Percentiles rank a stretch among this genome's conserved stretches.
phyloP scores from a whole-genome alignment of 2,329 filamentous ascomycete genomes.

The Aspergillus neoniger region DNA sequence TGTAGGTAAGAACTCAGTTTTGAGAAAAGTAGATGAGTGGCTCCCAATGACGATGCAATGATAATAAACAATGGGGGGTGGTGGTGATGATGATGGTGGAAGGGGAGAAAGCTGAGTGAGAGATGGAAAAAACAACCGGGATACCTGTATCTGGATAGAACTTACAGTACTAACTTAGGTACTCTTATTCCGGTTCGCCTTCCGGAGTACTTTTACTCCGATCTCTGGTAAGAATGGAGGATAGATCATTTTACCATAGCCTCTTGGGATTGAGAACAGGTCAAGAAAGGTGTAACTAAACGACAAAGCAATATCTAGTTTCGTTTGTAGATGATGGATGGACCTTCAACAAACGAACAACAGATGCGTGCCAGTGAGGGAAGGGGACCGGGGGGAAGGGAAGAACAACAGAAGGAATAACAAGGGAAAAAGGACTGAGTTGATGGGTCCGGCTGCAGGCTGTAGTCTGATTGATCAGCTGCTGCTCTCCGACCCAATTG shows the following conservation, averaged over 20 bases:
- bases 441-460: not conserved
- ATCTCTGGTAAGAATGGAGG: not conserved
- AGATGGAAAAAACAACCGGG: no score
- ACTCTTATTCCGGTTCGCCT: no score
- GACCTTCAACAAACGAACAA: not conserved
- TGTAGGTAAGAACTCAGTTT: constrained; percentile 1
- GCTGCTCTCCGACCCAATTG: constrained; percentile 10
- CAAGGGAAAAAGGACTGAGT: not conserved
- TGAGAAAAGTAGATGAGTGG: not conserved
- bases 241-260: not conserved
- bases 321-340: not conserved
- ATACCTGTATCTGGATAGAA: no score
- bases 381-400: not conserved
- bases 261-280: no score
- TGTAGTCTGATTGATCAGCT: constrained; percentile 13
- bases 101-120: not conserved
- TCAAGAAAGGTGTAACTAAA: not conserved
- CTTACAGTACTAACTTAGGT: no score
- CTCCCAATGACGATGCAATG: no score
- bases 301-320: not conserved
- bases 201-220: not conserved
- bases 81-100: not conserved
- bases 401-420: not conserved
- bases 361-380: not conserved
- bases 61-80: no score